Percentiles rank a stretch among this genome's conserved stretches.
Conservation (phyloP, 371 early-diverging fungal species). For the Syncephalastrum monosporum region DNA sequence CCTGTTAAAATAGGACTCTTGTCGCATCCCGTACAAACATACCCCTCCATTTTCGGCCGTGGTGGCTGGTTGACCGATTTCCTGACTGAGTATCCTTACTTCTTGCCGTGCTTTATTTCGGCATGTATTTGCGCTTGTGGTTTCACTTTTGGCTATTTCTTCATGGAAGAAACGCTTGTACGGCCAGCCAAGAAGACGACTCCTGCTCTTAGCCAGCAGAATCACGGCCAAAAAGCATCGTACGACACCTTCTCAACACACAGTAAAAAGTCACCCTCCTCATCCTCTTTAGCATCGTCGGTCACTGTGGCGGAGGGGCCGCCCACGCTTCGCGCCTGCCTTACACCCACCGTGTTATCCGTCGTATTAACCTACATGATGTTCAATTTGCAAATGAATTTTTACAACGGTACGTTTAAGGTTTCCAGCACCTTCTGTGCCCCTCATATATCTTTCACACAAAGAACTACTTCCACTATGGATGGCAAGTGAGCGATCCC, state of each 20-base stretch:
- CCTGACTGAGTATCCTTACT: constrained; percentile 74
- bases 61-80: constrained; percentile 46
- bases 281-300: not conserved
- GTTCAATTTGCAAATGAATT: constrained; percentile 40
- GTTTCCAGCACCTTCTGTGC: too few relatives aligned
- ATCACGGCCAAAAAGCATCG: not conserved
- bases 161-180: constrained; percentile 70
- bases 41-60: constrained; percentile 68
- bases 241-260: not conserved
- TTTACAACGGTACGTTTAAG: constrained; percentile 33
- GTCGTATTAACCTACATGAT: constrained; percentile 33
- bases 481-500: constrained; percentile 13
- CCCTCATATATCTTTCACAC: too few relatives aligned
- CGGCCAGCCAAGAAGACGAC: not conserved
- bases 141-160: constrained; percentile 64
- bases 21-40: constrained; percentile 69
- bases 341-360: constrained; percentile 36
- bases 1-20: constrained; percentile 47
- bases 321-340: constrained; percentile 28
- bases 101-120: constrained; percentile 82
- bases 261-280: too few relatives aligned
- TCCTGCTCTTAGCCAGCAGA: not conserved
- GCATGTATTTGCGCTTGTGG: constrained; percentile 65
- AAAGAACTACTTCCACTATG: constrained; percentile 18
- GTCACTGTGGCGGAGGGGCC: not conserved